A percentile compares a stretch with the other conserved stretches of the same genome.
phyloP scores from a whole-genome alignment of 2,329 filamentous ascomycete genomes.

The Curvularia lunata region DNA sequence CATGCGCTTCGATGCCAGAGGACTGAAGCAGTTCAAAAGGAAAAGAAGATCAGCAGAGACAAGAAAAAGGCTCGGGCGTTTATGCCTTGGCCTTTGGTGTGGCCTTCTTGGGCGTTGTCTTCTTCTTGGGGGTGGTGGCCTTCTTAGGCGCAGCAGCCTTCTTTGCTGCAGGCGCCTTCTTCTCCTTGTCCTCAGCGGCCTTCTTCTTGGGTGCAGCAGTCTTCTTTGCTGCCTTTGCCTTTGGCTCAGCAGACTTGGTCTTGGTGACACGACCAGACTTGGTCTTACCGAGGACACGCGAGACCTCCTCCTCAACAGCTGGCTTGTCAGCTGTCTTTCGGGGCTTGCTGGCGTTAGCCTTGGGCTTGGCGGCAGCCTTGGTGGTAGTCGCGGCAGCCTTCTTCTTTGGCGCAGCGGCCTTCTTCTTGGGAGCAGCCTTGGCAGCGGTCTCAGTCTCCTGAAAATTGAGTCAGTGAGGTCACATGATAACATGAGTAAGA shows the following conservation, averaged over 20 bases:
- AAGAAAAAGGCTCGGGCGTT: constrained; percentile 24
- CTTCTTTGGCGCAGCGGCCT: constrained; percentile 27
- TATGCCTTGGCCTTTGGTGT: constrained; percentile 48
- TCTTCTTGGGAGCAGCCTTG: constrained; percentile 30
- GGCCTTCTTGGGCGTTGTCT: constrained; percentile 57
- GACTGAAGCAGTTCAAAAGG: constrained; percentile 20
- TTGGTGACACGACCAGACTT: constrained; percentile 87
- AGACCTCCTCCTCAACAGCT: constrained; percentile 70
- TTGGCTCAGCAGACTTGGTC: constrained; percentile 54
- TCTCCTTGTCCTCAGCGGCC: constrained; percentile 10
- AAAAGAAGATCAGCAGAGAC: constrained; percentile 39
- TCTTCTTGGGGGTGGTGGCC: constrained; percentile 55
- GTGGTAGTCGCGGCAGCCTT: constrained; percentile 36
- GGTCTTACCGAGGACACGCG: constrained; percentile 75
- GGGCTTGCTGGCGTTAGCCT: constrained; percentile 56
- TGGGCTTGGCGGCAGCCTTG: constrained; percentile 44
- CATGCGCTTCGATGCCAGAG: constrained; percentile 14
- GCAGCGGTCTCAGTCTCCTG: constrained; percentile 40
- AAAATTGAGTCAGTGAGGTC: constrained; percentile 19
- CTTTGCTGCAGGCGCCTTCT: constrained; percentile 50
- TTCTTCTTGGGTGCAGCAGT: constrained; percentile 40
- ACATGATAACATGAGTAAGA: neutral
- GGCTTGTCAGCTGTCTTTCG: constrained; percentile 64
- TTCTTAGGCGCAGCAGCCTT: constrained; percentile 51
- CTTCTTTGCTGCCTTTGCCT: constrained; percentile 11